Conservation (phyloP, 768 basidiomycete species). For the Crucibulum laeve region DNA sequence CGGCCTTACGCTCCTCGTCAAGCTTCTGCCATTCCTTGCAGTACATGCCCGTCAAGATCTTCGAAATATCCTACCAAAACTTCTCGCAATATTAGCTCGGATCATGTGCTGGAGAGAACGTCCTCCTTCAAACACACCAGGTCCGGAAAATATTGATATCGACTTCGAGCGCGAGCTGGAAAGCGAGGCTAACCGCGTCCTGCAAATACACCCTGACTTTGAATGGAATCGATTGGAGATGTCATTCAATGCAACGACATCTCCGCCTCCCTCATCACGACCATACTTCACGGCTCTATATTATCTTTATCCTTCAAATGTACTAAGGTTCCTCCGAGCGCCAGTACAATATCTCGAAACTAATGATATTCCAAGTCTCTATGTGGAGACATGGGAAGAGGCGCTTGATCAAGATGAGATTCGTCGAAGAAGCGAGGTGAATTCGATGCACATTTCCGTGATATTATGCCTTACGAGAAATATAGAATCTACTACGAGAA, state of each 20-base stretch:
- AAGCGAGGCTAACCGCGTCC: slow-evolving; percentile 28
- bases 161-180: slow-evolving; percentile 37
- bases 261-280: slow-evolving; percentile 54
- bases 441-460: slow-evolving; percentile 9
- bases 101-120: slow-evolving; percentile 73
- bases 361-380: slow-evolving; percentile 49
- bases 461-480: no score
- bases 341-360: slow-evolving; percentile 62
- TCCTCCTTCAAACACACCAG: slow-evolving; percentile 24
- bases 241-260: slow-evolving; percentile 49
- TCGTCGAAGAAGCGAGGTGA: slow-evolving; percentile 68
- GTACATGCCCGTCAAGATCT: slow-evolving; percentile 54
- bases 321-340: slow-evolving; percentile 70
- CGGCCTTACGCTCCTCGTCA: slow-evolving; percentile 59
- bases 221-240: slow-evolving; percentile 66
- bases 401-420: slow-evolving; percentile 67
- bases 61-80: slow-evolving; percentile 54
- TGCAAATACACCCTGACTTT: slow-evolving; percentile 50
- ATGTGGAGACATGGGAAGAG: slow-evolving; percentile 66
- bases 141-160: slow-evolving; percentile 23
- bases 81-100: slow-evolving; percentile 66
- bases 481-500: slow-evolving; percentile 68
- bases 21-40: slow-evolving; percentile 72
- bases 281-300: slow-evolving; percentile 78
- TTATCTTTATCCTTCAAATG: slow-evolving; percentile 89